These are phyloP conservation scores for Suillus americanus DNA, from an alignment of 768 basidiomycete species.

Conservation along the genomic window DNA sequence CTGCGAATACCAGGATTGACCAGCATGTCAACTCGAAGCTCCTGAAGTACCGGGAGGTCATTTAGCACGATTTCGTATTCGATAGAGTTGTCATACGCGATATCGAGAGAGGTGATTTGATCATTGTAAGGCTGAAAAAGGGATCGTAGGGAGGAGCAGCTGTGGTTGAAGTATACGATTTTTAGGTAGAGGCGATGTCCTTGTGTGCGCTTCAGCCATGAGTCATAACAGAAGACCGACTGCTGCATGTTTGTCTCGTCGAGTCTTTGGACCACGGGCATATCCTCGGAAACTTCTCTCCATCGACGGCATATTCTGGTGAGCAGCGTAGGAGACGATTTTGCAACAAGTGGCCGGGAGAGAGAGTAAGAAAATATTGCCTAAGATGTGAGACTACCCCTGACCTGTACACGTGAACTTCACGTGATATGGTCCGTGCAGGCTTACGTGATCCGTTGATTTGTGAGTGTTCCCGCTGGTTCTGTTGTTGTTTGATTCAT, in stretches of 20 bases:
- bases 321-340: not conserved
- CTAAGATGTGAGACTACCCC: too few species aligned
- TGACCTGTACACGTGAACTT: not conserved
- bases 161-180: not conserved
- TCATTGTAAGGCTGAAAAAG: not conserved
- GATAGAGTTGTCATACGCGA: not conserved
- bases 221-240: not conserved
- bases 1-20: not conserved
- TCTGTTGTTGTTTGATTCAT: not conserved
- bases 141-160: too few species aligned
- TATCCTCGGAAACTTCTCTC: not conserved
- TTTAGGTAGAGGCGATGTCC: not conserved
- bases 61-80: not conserved
- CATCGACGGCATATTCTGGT: not conserved
- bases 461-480: not conserved
- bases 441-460: constrained; percentile 2
- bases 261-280: not conserved
- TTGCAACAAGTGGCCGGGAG: too few species aligned
- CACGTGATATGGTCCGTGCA: constrained; percentile 4
- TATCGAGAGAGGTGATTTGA: constrained; percentile 24
- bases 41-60: not conserved
- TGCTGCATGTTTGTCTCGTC: not conserved
- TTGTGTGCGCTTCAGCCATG: not conserved
- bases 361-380: too few species aligned
- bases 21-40: not conserved